Evolutionary conservation across 345 rosid genomes (phyloP), one percentile per base, ranked within the genome.

Genomic region (Cardamine resedifolia): DNA sequence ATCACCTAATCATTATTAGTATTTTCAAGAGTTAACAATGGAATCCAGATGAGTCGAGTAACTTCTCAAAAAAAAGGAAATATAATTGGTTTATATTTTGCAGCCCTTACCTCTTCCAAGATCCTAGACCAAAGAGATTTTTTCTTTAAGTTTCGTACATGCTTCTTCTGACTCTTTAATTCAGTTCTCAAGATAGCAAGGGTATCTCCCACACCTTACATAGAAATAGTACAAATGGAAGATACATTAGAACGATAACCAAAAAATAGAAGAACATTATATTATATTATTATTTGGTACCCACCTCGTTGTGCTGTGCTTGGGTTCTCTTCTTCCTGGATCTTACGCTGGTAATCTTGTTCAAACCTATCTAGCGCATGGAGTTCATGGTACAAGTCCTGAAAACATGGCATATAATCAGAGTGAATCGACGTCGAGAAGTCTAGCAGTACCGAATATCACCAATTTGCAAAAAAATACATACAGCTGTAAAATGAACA

Each of bases 291-390:
- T 39, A 41, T 47, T 38, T 23, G 62, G 21, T 48, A 51, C 33
- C 68, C 58, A 90, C 99, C 99, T 81, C 86, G 86, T 77, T 88
- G 97, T 72, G 81, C 65, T 64, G 85, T 79, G 83, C 79, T 95
- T 30, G 87, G 77, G 68, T 78, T 89, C 77, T 91, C 96, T 73
- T 91, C 96, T 83, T 88, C 99, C 77, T 86, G 96, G 73, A 89
- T 87, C 85, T 90, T 91, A 69, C 96, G 97, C 70, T 83, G 91
- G 83, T 86, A 91, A 73, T 95, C 99, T 88, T 95, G 99, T 74
- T 91, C 97, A 82, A 91, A 95, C 83, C 96, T 88, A 83, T 95
- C 99, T 82, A 95, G 78, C 56, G 99, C 93, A 73, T 91, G 97
- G 78, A 88, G 83, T 75, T 95, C 99, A 71, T 95, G 99, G 79